Evolutionary conservation across 371 early-diverging fungal species (phyloP), one percentile per base, ranked within the genome.

Genomic region (Rhizopus arrhizus): DNA sequence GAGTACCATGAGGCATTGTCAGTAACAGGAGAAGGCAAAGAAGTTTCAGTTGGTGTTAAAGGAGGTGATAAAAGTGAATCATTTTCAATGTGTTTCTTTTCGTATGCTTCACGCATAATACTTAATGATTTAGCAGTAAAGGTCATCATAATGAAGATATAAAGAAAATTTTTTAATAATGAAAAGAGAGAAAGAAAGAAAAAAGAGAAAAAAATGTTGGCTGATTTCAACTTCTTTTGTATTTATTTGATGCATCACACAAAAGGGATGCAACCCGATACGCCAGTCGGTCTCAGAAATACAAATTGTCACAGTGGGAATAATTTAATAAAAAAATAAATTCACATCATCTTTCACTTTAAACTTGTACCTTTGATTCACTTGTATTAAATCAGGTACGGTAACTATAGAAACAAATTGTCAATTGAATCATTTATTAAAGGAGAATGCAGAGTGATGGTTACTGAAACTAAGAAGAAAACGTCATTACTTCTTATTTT

Each of bases 51-150:
- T 15, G 71, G 71, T 12, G 71, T 71, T 45, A 71, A 61, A 38
- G 71, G 71, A 36, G 71, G 71, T 34, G 71, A 71, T 60, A 71
- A 38, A 33, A 71, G 34, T 16, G 61, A 64, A 53, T 64, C 62
- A 56, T 61, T 58, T 35, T 66, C 33, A 22, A 40, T 29, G 8
- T 52, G 45, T 9, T 63, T 49, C n/a, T 64, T 31, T 45, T 32
- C 42, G 42, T 64, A 64, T 33, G 54, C 28, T 32, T 58, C 41
- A 56, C 49, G 66, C 61, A 62, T 62, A 16, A 58, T 65, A 41
- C 62, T 53, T 13, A 65, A 57, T 40, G 56, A 15, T 16, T 49
- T 59, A 46, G 65, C 5, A 43, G 8, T 53, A 12, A 48, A 34
- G 12, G 43, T 45, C 41, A 54, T 55, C 36, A 38, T 50, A 42